These are phyloP conservation scores for Candida tetrigidarum DNA, from an alignment of 1,139 yeast species.

Conservation along the genomic window DNA sequence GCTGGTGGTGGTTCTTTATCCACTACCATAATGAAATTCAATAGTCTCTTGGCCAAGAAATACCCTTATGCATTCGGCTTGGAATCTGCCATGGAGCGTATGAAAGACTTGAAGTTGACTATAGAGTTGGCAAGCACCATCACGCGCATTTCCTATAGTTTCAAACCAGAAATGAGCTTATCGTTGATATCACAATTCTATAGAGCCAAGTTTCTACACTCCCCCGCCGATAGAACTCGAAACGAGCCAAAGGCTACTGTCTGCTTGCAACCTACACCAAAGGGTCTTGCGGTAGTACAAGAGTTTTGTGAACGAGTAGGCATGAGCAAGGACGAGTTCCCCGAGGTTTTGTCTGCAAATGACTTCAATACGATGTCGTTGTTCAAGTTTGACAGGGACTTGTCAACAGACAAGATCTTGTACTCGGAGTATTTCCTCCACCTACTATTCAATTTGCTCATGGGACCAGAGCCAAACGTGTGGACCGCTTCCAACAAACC, in stretches of 20 bases:
- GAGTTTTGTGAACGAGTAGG: slow-evolving; percentile 65
- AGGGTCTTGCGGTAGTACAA: slow-evolving; percentile 76
- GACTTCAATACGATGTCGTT: slow-evolving; percentile 73
- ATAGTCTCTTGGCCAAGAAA: slow-evolving; percentile 20
- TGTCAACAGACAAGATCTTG: slow-evolving; percentile 60
- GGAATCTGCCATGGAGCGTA: slow-evolving; percentile 52
- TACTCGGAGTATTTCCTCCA: slow-evolving; percentile 69
- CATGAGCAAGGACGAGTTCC: slow-evolving; percentile 38
- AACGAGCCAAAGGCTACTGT: slow-evolving; percentile 44
- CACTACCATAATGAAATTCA: slow-evolving; percentile 14
- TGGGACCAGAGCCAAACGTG: slow-evolving; percentile 71
- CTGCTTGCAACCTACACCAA: slow-evolving; percentile 84
- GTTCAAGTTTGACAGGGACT: slow-evolving; percentile 69
- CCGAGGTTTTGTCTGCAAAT: slow-evolving; percentile 52
- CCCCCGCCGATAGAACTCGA: slow-evolving; percentile 75
- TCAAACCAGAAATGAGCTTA: slow-evolving; percentile 55
- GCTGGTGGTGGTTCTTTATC: not conserved
- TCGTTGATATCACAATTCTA: slow-evolving; percentile 59
- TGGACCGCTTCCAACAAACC: slow-evolving; percentile 60
- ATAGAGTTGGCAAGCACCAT: slow-evolving; percentile 54
- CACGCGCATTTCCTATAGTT: slow-evolving; percentile 62
- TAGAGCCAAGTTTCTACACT: slow-evolving; percentile 71
- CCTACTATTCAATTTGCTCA: slow-evolving; percentile 62
- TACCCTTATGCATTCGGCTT: slow-evolving; percentile 59
- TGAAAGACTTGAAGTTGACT: slow-evolving; percentile 53